These are phyloP conservation scores for Clarireedia homoeocarpa DNA, from an alignment of 2,329 filamentous ascomycete species.

Conservation along the genomic window DNA sequence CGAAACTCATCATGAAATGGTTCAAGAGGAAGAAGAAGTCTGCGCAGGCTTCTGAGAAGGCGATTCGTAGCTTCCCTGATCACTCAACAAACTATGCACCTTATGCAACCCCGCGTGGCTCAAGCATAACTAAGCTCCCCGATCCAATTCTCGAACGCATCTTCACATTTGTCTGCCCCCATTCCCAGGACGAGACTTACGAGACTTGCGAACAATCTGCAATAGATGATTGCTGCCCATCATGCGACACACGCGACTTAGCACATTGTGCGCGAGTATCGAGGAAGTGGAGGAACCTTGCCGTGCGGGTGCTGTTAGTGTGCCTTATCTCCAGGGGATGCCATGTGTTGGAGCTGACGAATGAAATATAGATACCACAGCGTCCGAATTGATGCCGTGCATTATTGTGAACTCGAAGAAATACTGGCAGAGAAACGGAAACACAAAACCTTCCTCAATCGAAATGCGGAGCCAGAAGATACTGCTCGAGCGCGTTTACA, in stretches of 20 bases:
- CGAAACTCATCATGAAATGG: constrained; percentile 8
- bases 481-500: constrained; percentile 67
- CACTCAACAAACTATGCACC: constrained; percentile 1
- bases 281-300: constrained; percentile 58
- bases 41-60: background rate
- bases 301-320: constrained; percentile 53
- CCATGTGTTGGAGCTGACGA: background rate
- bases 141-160: constrained; percentile 65
- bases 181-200: constrained; percentile 68
- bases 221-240: constrained; percentile 76
- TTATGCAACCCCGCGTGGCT: constrained; percentile 9
- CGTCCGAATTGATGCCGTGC: constrained; percentile 86
- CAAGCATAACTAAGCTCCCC: constrained; percentile 43
- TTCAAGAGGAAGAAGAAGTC: constrained; percentile 9
- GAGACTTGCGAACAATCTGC: constrained; percentile 76
- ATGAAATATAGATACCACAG: constrained; percentile 61
- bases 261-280: constrained; percentile 70
- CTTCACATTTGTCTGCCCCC: constrained; percentile 77
- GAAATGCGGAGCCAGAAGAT: constrained; percentile 75
- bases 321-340: background rate
- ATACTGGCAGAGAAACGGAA: constrained; percentile 72
- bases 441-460: constrained; percentile 62
- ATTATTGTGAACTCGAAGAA: constrained; percentile 87
- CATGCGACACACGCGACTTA: constrained; percentile 86
- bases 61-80: constrained; percentile 2